Evolutionary conservation across 2,329 filamentous ascomycete species (phyloP), one percentile per base, ranked within the genome.

Genomic region (Calonectria pteridis): DNA sequence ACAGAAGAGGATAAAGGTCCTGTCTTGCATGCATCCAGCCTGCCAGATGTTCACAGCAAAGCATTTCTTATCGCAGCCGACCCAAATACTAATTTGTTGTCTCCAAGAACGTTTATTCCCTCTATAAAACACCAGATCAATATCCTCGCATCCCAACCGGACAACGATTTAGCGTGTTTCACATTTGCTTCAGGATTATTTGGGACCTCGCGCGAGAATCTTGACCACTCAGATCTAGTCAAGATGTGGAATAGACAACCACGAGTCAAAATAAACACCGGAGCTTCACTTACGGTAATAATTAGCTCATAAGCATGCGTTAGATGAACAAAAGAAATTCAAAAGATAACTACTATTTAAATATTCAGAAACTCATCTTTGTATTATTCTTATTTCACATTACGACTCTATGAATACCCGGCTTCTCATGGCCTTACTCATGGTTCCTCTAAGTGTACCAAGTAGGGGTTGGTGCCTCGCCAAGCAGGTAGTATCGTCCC

Each of bases 401-500:
- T 33, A 55, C 28, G 16, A 18, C 2, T n/a, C 18, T 33, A 33
- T 23, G 6, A 3, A 3, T 13, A 31, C 1, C 29, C 2, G 18
- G 6, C 51, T 11, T n/a, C 16, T 53, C 16, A 29, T n/a, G 16
- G 4, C 6, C 14, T 53, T n/a, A 0, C 0, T 29, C 18, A 20
- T 20, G 20, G 14, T 4, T 16, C 13, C 0, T 63, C 26, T 16
- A 91, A 23, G 91, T 93, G 79, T 92, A 93, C 91, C 91, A 93
- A 5, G 88, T 91, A 18, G 89, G 87, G 81, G 88, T 86, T 0
- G 91, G 91, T 14, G 88, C 78, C 83, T 93, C 90, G 18, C 85
- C 87, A 64, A 93, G 77, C 69, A 93, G 78, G 49, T 88, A 85
- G 79, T 87, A 93, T 28, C 89, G 83, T 0, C 91, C 91, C 66